Conservation (phyloP, 192 early-diverging fungal genomes). For the Coemansia sp. region DNA sequence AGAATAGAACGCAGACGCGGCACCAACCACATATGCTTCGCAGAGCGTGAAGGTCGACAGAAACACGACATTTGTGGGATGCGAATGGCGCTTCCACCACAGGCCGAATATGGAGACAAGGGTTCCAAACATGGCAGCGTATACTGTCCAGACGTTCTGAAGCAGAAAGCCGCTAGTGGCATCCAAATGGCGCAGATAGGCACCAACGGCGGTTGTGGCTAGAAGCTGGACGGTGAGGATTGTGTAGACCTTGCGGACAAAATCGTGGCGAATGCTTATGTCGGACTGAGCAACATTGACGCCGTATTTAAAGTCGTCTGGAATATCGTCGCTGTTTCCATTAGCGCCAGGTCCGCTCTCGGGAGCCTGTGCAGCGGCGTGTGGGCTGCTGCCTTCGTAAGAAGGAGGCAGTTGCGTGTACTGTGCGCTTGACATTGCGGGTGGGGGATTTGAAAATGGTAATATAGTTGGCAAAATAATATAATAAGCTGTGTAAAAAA, state of each 20-base stretch:
- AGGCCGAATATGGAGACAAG: conserved; percentile 56
- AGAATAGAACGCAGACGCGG: conserved; percentile 67
- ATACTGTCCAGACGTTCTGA: conserved; percentile 61
- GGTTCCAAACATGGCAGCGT: conserved; percentile 56
- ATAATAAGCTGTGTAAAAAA: not conserved
- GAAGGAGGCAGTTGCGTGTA: conserved; percentile 49
- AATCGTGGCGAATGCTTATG: conserved; percentile 58
- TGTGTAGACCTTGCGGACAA: conserved; percentile 73
- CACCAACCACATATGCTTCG: conserved; percentile 57
- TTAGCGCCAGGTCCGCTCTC: conserved; percentile 1
- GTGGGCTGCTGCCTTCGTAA: conserved; percentile 19
- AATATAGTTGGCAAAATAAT: not conserved
- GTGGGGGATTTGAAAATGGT: not conserved
- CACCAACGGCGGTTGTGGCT: conserved; percentile 58
- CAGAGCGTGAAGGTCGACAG: conserved; percentile 65
- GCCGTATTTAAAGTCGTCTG: conserved; percentile 60
- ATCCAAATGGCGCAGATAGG: conserved; percentile 60
- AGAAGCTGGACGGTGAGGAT: conserved; percentile 68
- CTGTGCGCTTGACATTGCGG: conserved; percentile 38
- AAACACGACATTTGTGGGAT: conserved; percentile 64
- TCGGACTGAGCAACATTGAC: conserved; percentile 52
- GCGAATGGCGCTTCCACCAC: conserved; percentile 61
- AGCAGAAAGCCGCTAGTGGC: conserved; percentile 58
- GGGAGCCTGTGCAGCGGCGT: not conserved
- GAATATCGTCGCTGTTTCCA: conserved; percentile 37